These are phyloP conservation scores for Laburnicola sp. DNA, from an alignment of 2,329 filamentous ascomycete species.

Conservation along the genomic window DNA sequence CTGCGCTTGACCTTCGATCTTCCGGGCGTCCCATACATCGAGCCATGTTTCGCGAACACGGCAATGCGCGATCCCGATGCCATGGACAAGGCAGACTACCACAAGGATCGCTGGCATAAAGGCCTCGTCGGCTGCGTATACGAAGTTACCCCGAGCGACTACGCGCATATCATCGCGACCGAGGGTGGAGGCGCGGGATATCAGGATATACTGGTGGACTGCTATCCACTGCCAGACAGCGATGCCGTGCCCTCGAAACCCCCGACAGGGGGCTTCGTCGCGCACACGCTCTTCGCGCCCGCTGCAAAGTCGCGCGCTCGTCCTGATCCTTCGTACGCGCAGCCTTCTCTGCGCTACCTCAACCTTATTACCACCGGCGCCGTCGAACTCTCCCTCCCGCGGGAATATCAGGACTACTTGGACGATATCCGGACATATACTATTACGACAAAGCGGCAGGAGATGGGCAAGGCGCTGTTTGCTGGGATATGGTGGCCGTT, in stretches of 20 bases:
- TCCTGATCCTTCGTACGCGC: slow-evolving; percentile 71
- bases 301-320: slow-evolving; percentile 46
- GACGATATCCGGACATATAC: slow-evolving; percentile 69
- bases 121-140: slow-evolving; percentile 93
- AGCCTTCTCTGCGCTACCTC: slow-evolving; percentile 82
- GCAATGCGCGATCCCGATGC: slow-evolving; percentile 54
- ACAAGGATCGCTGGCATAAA: slow-evolving; percentile 71
- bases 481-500: slow-evolving; percentile 62
- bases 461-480: slow-evolving; percentile 66
- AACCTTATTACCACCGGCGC: slow-evolving; percentile 79
- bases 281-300: slow-evolving; percentile 16
- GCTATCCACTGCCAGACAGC: slow-evolving; percentile 66
- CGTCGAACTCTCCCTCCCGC: slow-evolving; percentile 75
- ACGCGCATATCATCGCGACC: slow-evolving; percentile 81
- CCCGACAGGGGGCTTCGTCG: slow-evolving; percentile 61
- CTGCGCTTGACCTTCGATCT: slow-evolving; percentile 83
- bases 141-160: slow-evolving; percentile 84
- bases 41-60: slow-evolving; percentile 92
- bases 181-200: slow-evolving; percentile 89
- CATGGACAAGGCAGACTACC: slow-evolving; percentile 42
- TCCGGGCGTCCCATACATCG: slow-evolving; percentile 79
- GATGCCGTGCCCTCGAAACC: slow-evolving; percentile 67
- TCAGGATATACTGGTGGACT: slow-evolving; percentile 78
- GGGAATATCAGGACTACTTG: slow-evolving; percentile 76
- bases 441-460: slow-evolving; percentile 68